phyloP scores from a whole-genome alignment of 345 rosid genomes.

The Durio zibethinus region DNA sequence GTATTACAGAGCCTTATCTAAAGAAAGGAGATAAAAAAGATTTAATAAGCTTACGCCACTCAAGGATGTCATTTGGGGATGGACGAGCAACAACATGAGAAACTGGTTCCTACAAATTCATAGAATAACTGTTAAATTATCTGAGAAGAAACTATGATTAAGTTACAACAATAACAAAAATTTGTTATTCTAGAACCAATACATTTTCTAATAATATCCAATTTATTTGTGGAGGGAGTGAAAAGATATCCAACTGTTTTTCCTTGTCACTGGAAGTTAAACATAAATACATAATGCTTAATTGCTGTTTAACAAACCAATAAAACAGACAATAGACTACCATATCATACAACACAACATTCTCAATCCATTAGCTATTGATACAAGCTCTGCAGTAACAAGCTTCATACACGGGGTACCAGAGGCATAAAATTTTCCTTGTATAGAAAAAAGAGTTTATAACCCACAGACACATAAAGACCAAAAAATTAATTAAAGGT shows the following conservation, averaged over 20 bases:
- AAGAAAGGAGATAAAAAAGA: conserved; percentile 7
- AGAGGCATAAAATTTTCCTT: neutral
- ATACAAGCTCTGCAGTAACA: neutral
- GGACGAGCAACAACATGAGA: conserved; percentile 92
- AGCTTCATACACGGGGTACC: neutral
- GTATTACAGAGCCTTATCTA: neutral
- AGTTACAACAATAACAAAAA: neutral
- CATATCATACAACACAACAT: neutral
- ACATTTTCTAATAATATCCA: neutral
- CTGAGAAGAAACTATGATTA: neutral
- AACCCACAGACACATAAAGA: neutral
- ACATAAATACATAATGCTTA: neutral
- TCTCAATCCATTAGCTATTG: neutral
- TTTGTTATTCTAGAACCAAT: neutral
- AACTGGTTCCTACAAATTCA: conserved; percentile 80
- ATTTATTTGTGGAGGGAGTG: neutral
- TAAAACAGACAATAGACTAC: neutral
- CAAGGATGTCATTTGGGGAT: conserved; percentile 87
- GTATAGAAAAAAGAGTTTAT: neutral
- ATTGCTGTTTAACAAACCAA: neutral
- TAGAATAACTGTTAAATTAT: conserved; percentile 15
- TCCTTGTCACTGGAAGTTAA: neutral
- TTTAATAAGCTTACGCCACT: conserved; percentile 79
- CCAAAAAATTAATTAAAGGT: neutral
- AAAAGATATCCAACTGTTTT: neutral